Base-by-base conservation (phyloP, 2,329 filamentous ascomycete species). In the Beauveria bassiana region DNA sequence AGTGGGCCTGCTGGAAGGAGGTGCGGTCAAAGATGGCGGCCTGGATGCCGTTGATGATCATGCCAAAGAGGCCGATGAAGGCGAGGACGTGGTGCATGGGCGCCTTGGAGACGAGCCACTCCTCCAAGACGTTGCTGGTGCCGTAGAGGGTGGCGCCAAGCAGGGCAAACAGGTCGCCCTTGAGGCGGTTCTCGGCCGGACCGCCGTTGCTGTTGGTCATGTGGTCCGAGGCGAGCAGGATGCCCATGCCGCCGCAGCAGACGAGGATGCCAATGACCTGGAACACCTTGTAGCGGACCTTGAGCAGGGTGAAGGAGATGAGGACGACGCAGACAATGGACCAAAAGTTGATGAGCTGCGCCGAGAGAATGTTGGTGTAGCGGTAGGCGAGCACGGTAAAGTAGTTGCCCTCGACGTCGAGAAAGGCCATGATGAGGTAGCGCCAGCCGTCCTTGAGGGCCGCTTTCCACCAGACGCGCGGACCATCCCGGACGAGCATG, bases 291-390 rank as follows among this genome's bases (percentile, higher is more conserved):
- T 99, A 99, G 69, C 95, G 90, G 50, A 99, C 95, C 67, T 82
- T 83, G 62, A 99, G 84, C 68, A 97, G 80, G 65, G 87, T 66
- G 76, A 96, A 93, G 31, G 91, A 96, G 66, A 97, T 77, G 64
- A 89, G 71, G 22, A 98, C 91, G 24, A 99, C 95, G 65, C 93
- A 87, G 56, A 96, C 90, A 67, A 99, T 98, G 68, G 93, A 90
- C 93, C 93, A 98, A 78, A 98, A 98, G 81, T 97, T 97, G 77
- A 99, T 91, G 58, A 99, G 83, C 80, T 98, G 93, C 18, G 92
- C 92, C 22, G 89, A 95, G 54, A 98, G 82, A 68, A 97, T 88
- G 70, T 93, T 97, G 60, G 93, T 96, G 79, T 96, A 86, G 63
- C 89, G 84, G 78, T 98, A 99, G 5, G 93, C 95, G 55, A 97